phyloP scores from a whole-genome alignment of 148 eudicot genomes.

The Fagopyrum tataricum region DNA sequence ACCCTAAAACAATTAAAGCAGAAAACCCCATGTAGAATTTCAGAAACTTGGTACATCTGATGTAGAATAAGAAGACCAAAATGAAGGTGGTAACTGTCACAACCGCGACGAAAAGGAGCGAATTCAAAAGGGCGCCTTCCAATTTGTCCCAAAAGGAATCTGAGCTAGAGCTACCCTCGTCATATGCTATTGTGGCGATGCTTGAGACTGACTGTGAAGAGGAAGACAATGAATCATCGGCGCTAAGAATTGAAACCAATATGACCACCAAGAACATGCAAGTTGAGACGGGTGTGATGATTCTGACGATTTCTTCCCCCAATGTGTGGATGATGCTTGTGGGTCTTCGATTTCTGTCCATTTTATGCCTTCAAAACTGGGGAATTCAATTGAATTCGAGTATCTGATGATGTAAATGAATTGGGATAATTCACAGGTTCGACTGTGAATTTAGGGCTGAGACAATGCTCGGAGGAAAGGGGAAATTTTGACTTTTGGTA shows the following conservation, averaged over 20 bases:
- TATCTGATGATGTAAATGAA: neutral
- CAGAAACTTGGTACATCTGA: slow-evolving; percentile 74
- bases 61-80: slow-evolving; percentile 70
- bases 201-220: slow-evolving; percentile 42
- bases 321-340: slow-evolving; percentile 54
- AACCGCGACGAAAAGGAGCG: slow-evolving; percentile 71
- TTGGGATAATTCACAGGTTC: neutral
- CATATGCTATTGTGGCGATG: slow-evolving; percentile 68
- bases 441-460: neutral
- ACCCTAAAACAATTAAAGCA: slow-evolving; percentile 66
- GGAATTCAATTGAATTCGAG: neutral
- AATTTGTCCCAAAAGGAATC: slow-evolving; percentile 77
- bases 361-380: slow-evolving; percentile 14
- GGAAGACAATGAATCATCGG: slow-evolving; percentile 27
- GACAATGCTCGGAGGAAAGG: neutral
- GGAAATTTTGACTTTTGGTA: neutral
- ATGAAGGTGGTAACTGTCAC: slow-evolving; percentile 68
- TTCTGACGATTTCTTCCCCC: slow-evolving; percentile 87
- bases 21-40: slow-evolving; percentile 91
- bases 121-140: slow-evolving; percentile 81
- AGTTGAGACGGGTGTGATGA: slow-evolving; percentile 75
- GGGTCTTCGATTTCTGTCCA: slow-evolving; percentile 52
- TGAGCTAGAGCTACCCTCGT: slow-evolving; percentile 48
- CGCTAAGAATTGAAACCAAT: slow-evolving; percentile 43
- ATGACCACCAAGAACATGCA: slow-evolving; percentile 83